phyloP scores from a whole-genome alignment of 352 stramenopile genomes.

The Achlya hypogyna region DNA sequence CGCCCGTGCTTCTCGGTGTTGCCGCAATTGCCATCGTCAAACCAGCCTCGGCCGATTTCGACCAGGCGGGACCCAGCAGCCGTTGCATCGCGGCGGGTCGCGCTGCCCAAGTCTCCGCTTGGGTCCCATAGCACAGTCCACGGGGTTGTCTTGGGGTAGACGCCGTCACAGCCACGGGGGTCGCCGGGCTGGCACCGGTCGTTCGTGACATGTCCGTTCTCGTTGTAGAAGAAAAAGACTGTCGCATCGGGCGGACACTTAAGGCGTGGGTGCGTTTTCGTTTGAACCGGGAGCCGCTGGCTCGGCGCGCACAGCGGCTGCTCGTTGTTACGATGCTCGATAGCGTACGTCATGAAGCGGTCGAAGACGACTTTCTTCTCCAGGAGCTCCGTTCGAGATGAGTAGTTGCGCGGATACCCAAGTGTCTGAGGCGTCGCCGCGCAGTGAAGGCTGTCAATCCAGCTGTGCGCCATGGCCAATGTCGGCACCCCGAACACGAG shows the following conservation, averaged over 20 bases:
- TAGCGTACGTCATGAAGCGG: conserved; percentile 8
- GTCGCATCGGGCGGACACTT: neutral
- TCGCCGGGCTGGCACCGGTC: conserved; percentile 3
- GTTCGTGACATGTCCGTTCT: conserved; percentile 8
- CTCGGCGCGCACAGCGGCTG: neutral
- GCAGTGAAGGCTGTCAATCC: conserved; percentile 7
- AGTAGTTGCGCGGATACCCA: conserved; percentile 7
- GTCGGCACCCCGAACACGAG: neutral
- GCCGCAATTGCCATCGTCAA: conserved; percentile 4
- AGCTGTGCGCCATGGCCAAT: neutral
- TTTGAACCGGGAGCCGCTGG: neutral
- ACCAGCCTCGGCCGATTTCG: neutral
- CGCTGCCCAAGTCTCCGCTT: neutral
- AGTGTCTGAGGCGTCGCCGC: neutral
- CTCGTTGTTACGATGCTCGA: neutral
- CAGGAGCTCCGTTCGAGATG: neutral
- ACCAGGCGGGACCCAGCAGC: neutral
- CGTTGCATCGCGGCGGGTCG: neutral
- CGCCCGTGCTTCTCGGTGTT: neutral
- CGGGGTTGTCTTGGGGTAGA: neutral
- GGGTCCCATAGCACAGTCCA: conserved; percentile 1
- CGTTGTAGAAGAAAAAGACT: conserved; percentile 4
- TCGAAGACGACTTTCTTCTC: neutral
- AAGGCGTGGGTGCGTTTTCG: neutral
- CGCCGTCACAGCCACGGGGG: conserved; percentile 7